Percentiles rank a stretch among this genome's conserved stretches.
phyloP scores from a whole-genome alignment of 306 rosid genomes.

The Medicago arabica region DNA sequence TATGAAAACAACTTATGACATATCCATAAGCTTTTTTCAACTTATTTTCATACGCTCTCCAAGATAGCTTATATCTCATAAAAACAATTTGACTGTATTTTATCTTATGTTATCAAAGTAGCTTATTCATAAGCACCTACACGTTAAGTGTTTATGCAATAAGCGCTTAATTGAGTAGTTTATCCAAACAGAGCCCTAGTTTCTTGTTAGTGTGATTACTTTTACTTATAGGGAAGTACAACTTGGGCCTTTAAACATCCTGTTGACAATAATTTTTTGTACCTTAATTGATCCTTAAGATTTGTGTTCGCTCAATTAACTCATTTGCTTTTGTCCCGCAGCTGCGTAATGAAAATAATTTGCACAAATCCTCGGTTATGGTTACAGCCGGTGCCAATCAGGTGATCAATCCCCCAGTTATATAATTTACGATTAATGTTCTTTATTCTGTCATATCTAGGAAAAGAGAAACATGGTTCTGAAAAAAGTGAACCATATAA shows the following conservation, averaged over 20 bases:
- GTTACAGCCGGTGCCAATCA: slow-evolving; percentile 99
- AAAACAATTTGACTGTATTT: too few species aligned
- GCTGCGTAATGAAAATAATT: slow-evolving; percentile 77
- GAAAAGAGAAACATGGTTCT: neutral
- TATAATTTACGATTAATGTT: slow-evolving; percentile 23
- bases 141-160: too few species aligned
- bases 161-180: too few species aligned
- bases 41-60: too few species aligned
- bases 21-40: too few species aligned
- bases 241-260: too few species aligned
- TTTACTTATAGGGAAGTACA: slow-evolving; percentile 3
- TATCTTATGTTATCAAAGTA: too few species aligned
- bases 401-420: slow-evolving; percentile 58
- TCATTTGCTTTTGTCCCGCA: slow-evolving; percentile 50
- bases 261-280: too few species aligned
- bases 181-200: neutral
- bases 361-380: slow-evolving; percentile 91
- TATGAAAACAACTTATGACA: too few species aligned
- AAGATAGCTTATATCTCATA: too few species aligned
- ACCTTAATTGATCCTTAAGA: slow-evolving; percentile 7
- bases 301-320: slow-evolving; percentile 18
- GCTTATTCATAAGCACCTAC: too few species aligned
- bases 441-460: slow-evolving; percentile 9
- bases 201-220: slow-evolving; percentile 8
- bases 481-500: slow-evolving; percentile 1